Evolutionary conservation across 306 rosid species (phyloP).

Genomic region (Myrica gale): DNA sequence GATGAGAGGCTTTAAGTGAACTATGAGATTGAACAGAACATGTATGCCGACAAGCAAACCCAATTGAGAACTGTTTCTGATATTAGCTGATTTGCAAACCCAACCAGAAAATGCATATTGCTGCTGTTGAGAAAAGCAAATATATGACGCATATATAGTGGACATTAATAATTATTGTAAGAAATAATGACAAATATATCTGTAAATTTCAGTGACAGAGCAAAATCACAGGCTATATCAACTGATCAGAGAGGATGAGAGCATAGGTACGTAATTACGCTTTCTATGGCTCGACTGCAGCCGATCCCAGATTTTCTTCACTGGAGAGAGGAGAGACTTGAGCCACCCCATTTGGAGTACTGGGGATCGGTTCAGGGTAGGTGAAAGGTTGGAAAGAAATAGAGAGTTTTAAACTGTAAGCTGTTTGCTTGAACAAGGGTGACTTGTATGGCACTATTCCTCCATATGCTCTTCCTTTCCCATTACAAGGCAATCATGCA

Average conservation of each 20-base stretch:
- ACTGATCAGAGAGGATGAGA: neutral
- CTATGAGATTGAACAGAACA: neutral
- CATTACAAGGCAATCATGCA: conserved; percentile 40
- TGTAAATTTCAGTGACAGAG: neutral
- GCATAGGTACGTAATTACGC: conserved; percentile 26
- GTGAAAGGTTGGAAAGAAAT: conserved; percentile 37
- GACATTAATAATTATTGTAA: neutral
- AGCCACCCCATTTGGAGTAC: conserved; percentile 58
- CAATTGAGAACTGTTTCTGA: neutral
- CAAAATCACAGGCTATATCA: neutral
- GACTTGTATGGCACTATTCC: conserved; percentile 38
- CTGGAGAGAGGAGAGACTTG: conserved; percentile 50
- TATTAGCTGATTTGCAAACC: neutral
- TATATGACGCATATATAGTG: neutral
- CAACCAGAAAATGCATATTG: neutral
- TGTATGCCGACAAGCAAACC: neutral
- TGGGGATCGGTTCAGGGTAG: conserved; percentile 23
- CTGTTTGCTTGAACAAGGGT: conserved; percentile 37
- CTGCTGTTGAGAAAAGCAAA: neutral
- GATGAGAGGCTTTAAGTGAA: neutral
- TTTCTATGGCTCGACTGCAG: conserved; percentile 49
- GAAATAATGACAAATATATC: neutral
- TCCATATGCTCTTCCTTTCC: conserved; percentile 20
- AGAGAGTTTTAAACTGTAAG: conserved; percentile 17
- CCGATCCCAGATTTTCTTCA: conserved; percentile 73